Conservation (phyloP, 805 yeast species). For the Pichia kluyveri region DNA sequence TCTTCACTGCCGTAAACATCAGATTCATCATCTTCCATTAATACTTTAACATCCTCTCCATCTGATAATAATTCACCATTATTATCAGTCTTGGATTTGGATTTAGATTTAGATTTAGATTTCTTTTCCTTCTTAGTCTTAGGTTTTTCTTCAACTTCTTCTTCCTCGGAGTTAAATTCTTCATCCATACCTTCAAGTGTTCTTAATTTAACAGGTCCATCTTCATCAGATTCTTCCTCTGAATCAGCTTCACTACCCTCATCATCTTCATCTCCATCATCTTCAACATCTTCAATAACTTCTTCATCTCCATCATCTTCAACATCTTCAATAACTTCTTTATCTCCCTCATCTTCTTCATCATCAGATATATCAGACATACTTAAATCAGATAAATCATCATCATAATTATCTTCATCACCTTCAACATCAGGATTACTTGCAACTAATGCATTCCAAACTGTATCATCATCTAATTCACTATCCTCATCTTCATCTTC, state of each 20-base stretch:
- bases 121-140: too few species aligned
- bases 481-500: conserved; percentile 30
- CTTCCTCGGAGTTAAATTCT: conserved; percentile 15
- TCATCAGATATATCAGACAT: conserved; percentile 29
- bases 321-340: conserved; percentile 21
- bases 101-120: too few species aligned
- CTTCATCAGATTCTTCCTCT: conserved; percentile 24
- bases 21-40: conserved; percentile 17
- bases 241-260: conserved; percentile 26
- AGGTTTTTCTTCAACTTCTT: too few species aligned
- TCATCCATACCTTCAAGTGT: conserved; percentile 24
- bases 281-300: conserved; percentile 18
- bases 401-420: conserved; percentile 29
- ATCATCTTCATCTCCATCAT: conserved; percentile 26
- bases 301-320: conserved; percentile 23
- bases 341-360: conserved; percentile 25
- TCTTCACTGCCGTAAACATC: conserved; percentile 20
- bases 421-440: conserved; percentile 51
- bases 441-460: conserved; percentile 53
- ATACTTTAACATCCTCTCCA: conserved; percentile 18
- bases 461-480: conserved; percentile 44
- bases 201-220: conserved; percentile 15
- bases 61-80: conserved; percentile 16
- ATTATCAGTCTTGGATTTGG: conserved; percentile 3
- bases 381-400: conserved; percentile 30